Base-by-base conservation (phyloP, 1,284 basidiomycete genomes). In the Ustilago nuda region DNA sequence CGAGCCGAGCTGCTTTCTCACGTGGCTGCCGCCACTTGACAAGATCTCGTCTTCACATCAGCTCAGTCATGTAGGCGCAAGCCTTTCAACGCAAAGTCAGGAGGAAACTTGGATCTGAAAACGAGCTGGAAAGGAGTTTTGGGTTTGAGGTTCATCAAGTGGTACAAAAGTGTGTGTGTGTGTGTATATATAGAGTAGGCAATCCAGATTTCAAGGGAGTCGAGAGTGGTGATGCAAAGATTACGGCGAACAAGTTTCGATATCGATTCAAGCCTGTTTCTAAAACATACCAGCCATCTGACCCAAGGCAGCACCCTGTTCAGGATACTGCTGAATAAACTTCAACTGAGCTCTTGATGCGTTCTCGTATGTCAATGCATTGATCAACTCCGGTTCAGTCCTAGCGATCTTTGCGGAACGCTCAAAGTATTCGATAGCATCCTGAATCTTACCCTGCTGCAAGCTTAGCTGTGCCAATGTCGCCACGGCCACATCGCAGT, bases 401-500 rank as follows among this genome's bases (percentile, higher is more conserved):
- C 96, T 89, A 17, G 95, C 94, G 70, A 99, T 89, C 83, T 94
- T 90, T 1, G 91, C 91, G 84, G 93, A 92, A 82, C 91, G 90
- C 84, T 92, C 90, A 84, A 99, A 98, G 90, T 94, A 92, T 82
- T 91, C 89, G 75, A 95, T 91, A 7, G 96, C 95, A 71, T 92
- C 90, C 55, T 92, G 91, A 69, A 97, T 92, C 88, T 93, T 92
- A 83, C 92, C 92, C 87, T 96, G 94, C 88, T 99, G 96, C 76
- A 99, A 87, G 72, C 90, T 91, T 27, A 99, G 89, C 87, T 99
- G 97, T 3, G 96, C 96, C 39, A 99, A 90, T 0, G 95, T 98
- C 15, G 94, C 94, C 4, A 98, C 92, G 0, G 96, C 97, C 12
- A 96, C 94, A 85, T 99, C 97, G 87, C 96, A 99, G 79, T 96